These are phyloP conservation scores for Epichloe hybrida DNA, from an alignment of 2,329 filamentous ascomycete genomes.

Conservation along the genomic window DNA sequence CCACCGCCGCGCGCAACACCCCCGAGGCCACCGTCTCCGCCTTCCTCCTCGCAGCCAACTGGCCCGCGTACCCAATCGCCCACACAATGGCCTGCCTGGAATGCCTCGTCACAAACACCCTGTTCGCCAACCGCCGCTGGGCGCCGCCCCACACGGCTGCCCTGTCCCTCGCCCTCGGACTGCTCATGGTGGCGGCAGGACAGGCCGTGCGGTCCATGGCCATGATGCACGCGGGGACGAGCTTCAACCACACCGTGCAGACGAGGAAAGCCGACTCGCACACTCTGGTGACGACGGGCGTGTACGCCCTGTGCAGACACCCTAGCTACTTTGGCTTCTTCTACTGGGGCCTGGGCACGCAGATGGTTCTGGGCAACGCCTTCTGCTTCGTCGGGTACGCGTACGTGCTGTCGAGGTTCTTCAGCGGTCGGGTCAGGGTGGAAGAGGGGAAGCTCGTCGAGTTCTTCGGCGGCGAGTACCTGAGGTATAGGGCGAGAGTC, in stretches of 20 bases:
- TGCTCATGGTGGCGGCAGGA: constrained; percentile 52
- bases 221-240: constrained; percentile 79
- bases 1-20: constrained; percentile 74
- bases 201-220: constrained; percentile 67
- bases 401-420: constrained; percentile 74
- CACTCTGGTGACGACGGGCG: constrained; percentile 65
- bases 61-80: constrained; percentile 69
- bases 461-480: constrained; percentile 80
- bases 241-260: constrained; percentile 85
- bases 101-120: constrained; percentile 45
- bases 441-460: constrained; percentile 68
- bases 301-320: constrained; percentile 68
- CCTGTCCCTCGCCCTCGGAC: constrained; percentile 39
- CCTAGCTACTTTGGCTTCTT: constrained; percentile 97
- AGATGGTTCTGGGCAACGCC: constrained; percentile 75
- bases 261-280: constrained; percentile 55
- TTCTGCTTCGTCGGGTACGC: constrained; percentile 65
- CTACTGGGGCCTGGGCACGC: constrained; percentile 94
- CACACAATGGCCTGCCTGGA: constrained; percentile 65
- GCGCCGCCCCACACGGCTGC: constrained; percentile 30
- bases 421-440: constrained; percentile 54
- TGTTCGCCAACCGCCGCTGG: constrained; percentile 39
- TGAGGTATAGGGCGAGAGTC: constrained; percentile 56
- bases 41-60: constrained; percentile 78
- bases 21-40: constrained; percentile 54